phyloP scores from a whole-genome alignment of 2,329 filamentous ascomycete genomes.

The Neopestalotiopsis sp. region DNA sequence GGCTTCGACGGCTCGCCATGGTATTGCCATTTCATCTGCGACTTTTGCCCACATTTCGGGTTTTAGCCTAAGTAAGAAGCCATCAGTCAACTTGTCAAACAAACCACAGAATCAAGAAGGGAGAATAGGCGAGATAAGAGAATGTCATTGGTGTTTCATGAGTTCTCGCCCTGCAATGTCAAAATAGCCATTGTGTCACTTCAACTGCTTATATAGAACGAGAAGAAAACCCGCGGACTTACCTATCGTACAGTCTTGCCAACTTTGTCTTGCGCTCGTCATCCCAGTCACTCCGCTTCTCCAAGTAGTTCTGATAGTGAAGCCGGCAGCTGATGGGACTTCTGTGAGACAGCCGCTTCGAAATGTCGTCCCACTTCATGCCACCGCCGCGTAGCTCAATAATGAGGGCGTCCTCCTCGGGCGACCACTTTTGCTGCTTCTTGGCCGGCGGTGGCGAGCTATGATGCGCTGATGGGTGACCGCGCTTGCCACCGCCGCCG shows the following conservation, averaged over 20 bases:
- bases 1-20: conserved; percentile 93
- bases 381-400: conserved; percentile 88
- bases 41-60: conserved; percentile 98
- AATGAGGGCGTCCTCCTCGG: conserved; percentile 90
- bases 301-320: conserved; percentile 97
- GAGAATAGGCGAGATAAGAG: neutral
- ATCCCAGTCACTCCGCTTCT: conserved; percentile 92
- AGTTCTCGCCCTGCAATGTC: neutral
- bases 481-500: conserved; percentile 45
- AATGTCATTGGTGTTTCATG: neutral
- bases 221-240: conserved; percentile 35
- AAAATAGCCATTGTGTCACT: neutral
- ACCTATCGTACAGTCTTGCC: conserved; percentile 94
- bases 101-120: neutral
- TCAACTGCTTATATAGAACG: neutral
- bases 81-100: neutral
- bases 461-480: conserved; percentile 53
- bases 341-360: conserved; percentile 84
- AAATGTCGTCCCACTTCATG: conserved; percentile 99
- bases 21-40: conserved; percentile 91
- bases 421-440: conserved; percentile 96
- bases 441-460: conserved; percentile 75
- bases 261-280: conserved; percentile 98
- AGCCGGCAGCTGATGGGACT: conserved; percentile 93
- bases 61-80: conserved; percentile 73